Percentiles rank a stretch among this genome's conserved stretches.
Evolutionary conservation across 768 basidiomycete species (phyloP).

Genomic region (Termitomyces sp.): DNA sequence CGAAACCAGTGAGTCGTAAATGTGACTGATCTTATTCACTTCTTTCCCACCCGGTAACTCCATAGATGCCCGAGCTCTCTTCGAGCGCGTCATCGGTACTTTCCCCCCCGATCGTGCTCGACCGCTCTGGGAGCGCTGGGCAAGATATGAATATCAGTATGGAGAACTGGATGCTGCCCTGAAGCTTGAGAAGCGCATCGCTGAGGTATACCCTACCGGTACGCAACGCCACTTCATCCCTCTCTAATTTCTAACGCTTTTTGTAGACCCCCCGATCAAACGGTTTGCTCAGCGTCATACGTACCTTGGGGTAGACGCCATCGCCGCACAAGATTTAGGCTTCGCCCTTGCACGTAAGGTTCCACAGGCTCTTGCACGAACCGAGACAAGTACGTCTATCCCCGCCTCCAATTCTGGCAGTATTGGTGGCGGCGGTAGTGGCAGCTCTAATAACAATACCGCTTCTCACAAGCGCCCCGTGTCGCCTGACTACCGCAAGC

Average conservation of each 20-base stretch:
- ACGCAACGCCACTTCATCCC: conserved; percentile 17
- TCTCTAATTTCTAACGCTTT: conserved; percentile 23
- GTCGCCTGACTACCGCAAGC: conserved; percentile 13
- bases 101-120: conserved; percentile 78
- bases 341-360: conserved; percentile 53
- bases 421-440: neutral
- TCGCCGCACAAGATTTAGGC: conserved; percentile 86
- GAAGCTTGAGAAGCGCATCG: conserved; percentile 86
- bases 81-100: conserved; percentile 80
- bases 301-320: conserved; percentile 82
- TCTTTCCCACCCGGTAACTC: neutral
- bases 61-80: conserved; percentile 91
- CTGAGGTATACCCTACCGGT: conserved; percentile 87
- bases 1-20: conserved; percentile 72
- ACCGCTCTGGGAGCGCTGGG: conserved; percentile 95
- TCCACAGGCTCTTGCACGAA: conserved; percentile 61
- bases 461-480: conserved; percentile 9
- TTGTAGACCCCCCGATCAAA: conserved; percentile 82
- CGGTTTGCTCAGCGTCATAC: conserved; percentile 85
- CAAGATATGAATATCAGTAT: conserved; percentile 91
- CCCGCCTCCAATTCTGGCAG: neutral
- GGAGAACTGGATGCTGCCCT: conserved; percentile 87
- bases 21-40: neutral
- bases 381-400: neutral
- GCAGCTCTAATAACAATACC: neutral